Evolutionary conservation across 176 grass and related monocot genomes (phyloP).

Genomic region (Avena atlantica): DNA sequence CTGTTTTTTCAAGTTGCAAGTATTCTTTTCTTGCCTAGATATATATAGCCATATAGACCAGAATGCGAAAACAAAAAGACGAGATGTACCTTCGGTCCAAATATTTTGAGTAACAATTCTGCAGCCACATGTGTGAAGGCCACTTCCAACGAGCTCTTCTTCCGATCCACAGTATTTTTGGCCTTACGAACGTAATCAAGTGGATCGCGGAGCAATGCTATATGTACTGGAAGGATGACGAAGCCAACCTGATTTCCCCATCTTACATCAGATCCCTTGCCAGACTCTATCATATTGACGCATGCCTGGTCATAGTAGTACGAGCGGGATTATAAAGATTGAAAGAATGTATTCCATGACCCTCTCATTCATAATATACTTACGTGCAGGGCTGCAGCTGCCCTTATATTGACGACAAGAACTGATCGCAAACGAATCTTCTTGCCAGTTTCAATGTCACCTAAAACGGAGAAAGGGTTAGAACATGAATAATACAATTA

Average conservation of each 20-base stretch:
- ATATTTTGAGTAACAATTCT: constrained; percentile 59
- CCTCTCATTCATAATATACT: not conserved
- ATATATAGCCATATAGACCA: too few relatives aligned
- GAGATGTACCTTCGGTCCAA: constrained; percentile 58
- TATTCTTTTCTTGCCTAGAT: not conserved
- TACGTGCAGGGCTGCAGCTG: constrained; percentile 65
- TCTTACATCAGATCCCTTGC: constrained; percentile 37
- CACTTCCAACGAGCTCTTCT: constrained; percentile 77
- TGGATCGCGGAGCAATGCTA: constrained; percentile 57
- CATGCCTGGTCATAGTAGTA: constrained; percentile 52
- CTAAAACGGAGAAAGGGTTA: not conserved
- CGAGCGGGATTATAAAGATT: not conserved
- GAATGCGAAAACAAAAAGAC: not conserved
- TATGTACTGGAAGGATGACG: constrained; percentile 62
- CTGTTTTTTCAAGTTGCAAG: too few relatives aligned
- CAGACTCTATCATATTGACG: not conserved
- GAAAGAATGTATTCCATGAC: too few relatives aligned
- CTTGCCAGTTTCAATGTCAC: constrained; percentile 27
- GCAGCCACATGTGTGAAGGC: constrained; percentile 60
- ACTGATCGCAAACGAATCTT: constrained; percentile 67
- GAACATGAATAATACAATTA: not conserved
- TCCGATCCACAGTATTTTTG: constrained; percentile 61
- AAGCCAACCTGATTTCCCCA: constrained; percentile 74
- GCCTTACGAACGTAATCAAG: constrained; percentile 74
- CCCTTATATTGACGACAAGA: constrained; percentile 74